Percentiles rank a stretch among this genome's conserved stretches.
Conservation (phyloP, 2,329 filamentous ascomycete genomes). For the Fusarium bactridioides region DNA sequence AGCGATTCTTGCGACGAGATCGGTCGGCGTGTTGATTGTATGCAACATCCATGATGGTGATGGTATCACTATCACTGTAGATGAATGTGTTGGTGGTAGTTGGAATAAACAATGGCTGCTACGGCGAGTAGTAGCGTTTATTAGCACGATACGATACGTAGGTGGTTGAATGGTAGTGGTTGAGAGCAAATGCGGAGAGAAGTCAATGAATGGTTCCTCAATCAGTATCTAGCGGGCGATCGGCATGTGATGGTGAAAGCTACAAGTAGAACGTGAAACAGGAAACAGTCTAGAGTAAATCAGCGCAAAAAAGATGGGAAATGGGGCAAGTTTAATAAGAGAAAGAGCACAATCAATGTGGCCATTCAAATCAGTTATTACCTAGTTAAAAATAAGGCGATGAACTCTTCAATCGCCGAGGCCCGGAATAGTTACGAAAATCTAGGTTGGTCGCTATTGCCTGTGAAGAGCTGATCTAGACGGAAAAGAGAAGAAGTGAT, state of each 20-base stretch:
- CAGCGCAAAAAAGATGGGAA: conserved; percentile 1
- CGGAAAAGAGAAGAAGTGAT: conserved; percentile 17
- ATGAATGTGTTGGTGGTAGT: not conserved
- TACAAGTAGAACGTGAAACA: not conserved
- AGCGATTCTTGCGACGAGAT: conserved; percentile 65
- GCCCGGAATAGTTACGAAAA: conserved; percentile 7
- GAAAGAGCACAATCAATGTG: not conserved
- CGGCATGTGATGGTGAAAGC: conserved; percentile 36
- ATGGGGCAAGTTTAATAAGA: conserved; percentile 7
- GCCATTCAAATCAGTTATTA: not conserved
- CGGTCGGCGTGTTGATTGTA: conserved; percentile 68
- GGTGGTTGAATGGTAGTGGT: not conserved
- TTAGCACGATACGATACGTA: conserved; percentile 4
- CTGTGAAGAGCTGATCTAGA: conserved; percentile 29
- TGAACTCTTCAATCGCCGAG: conserved; percentile 19
- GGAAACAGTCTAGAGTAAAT: not conserved
- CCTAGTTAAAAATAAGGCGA: conserved; percentile 8
- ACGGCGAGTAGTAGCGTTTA: not conserved
- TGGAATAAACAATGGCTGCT: not conserved
- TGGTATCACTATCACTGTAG: not conserved
- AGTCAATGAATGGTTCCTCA: conserved; percentile 19
- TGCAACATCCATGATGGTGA: conserved; percentile 61
- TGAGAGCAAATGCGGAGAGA: conserved; percentile 30
- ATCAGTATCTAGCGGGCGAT: conserved; percentile 21
- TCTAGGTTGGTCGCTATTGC: conserved; percentile 6